Evolutionary conservation across 495 filamentous ascomycete species (phyloP).

Genomic region (Aspergillus panamensis): DNA sequence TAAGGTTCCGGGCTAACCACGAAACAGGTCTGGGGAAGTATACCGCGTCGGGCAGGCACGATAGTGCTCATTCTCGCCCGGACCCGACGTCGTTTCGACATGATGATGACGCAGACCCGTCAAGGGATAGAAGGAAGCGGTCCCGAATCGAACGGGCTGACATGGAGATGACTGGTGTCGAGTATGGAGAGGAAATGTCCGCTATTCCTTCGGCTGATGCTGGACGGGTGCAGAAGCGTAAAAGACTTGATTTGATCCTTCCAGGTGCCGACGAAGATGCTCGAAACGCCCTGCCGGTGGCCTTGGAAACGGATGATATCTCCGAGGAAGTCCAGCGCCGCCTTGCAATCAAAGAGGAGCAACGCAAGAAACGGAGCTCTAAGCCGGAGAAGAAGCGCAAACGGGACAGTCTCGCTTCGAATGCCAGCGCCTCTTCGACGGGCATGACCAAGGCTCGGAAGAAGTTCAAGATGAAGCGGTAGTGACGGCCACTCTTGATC

Average conservation of each 20-base stretch:
- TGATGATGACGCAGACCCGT: background rate
- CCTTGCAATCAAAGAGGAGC: conserved; percentile 39
- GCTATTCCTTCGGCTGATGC: background rate
- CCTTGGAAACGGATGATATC: conserved; percentile 46
- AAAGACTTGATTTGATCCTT: conserved; percentile 18
- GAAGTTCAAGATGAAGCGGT: conserved; percentile 23
- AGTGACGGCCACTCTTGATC: too few relatives aligned
- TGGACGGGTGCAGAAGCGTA: conserved; percentile 22
- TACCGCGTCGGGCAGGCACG: background rate
- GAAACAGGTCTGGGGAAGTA: background rate
- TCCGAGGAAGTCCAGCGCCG: conserved; percentile 44
- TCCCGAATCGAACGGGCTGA: conserved; percentile 4
- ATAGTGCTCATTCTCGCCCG: background rate
- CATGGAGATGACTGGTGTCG: background rate
- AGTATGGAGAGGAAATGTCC: background rate
- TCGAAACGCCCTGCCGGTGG: conserved; percentile 21
- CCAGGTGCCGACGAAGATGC: conserved; percentile 23
- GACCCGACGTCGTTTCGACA: background rate
- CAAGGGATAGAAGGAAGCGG: conserved; percentile 6
- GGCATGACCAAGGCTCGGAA: conserved; percentile 19
- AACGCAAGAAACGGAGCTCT: conserved; percentile 27
- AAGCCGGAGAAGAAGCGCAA: conserved; percentile 42
- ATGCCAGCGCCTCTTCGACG: conserved; percentile 27
- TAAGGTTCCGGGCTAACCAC: background rate
- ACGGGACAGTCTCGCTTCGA: conserved; percentile 37